Conservation (phyloP, 1,284 basidiomycete species). For the Trichosporon coremiiforme region DNA sequence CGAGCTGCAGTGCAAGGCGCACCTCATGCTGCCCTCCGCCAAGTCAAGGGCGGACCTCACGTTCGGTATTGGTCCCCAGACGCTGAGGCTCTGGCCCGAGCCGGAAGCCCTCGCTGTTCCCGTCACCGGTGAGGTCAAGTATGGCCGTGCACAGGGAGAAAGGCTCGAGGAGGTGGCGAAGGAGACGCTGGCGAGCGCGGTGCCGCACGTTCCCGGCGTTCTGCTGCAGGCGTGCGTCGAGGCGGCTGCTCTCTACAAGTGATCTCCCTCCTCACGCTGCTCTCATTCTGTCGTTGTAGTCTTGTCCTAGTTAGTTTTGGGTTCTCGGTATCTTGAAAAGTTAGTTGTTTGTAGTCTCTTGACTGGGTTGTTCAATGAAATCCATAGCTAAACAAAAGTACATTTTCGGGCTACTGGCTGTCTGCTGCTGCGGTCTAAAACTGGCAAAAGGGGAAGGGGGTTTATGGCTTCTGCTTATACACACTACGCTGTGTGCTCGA, state of each 20-base stretch:
- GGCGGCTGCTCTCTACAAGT: slow-evolving; percentile 13
- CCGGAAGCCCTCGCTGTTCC: slow-evolving; percentile 55
- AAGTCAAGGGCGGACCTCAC: slow-evolving; percentile 65
- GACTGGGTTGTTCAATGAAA: slow-evolving; percentile 10
- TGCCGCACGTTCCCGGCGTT: slow-evolving; percentile 28
- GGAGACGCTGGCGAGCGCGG: slow-evolving; percentile 28
- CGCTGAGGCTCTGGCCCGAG: slow-evolving; percentile 66
- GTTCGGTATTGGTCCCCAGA: slow-evolving; percentile 57
- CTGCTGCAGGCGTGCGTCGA: slow-evolving; percentile 30
- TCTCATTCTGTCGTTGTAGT: too few relatives aligned
- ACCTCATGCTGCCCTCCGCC: slow-evolving; percentile 58
- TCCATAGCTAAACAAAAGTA: slow-evolving; percentile 21
- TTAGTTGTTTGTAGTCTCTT: too few relatives aligned
- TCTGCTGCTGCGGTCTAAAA: background rate
- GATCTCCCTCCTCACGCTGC: too few relatives aligned
- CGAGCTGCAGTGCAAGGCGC: slow-evolving; percentile 51
- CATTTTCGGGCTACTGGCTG: background rate
- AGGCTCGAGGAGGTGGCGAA: slow-evolving; percentile 20
- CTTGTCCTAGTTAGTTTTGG: too few relatives aligned
- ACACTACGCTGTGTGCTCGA: slow-evolving; percentile 7
- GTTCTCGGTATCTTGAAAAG: background rate
- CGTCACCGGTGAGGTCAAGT: slow-evolving; percentile 36
- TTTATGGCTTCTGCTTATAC: slow-evolving; percentile 6
- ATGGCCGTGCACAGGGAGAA: slow-evolving; percentile 35
- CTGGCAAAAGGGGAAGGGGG: background rate